These are phyloP conservation scores for Phaeodactylum tricornutum DNA, from an alignment of 108 stramenopile species.

Conservation along the genomic window DNA sequence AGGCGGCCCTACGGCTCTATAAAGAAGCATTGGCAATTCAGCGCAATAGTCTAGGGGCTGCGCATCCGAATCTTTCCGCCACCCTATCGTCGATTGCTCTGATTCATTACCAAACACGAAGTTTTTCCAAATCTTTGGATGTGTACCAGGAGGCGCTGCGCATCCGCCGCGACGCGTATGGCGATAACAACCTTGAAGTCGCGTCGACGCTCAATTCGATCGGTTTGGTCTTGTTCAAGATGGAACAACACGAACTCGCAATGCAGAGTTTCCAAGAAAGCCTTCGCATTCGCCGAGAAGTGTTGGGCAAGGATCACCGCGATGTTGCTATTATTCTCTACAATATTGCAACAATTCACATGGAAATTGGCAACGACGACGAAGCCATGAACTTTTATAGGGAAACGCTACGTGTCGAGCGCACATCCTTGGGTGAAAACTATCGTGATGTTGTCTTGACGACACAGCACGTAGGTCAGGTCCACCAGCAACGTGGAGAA, in stretches of 20 bases:
- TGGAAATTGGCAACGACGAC: slow-evolving; percentile 56
- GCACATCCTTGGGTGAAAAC: slow-evolving; percentile 25
- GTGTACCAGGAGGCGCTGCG: slow-evolving; percentile 52
- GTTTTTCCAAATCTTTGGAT: slow-evolving; percentile 36
- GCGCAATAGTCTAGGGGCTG: slow-evolving; percentile 17
- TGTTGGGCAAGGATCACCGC: slow-evolving; percentile 28
- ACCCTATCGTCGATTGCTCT: slow-evolving; percentile 41
- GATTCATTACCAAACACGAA: slow-evolving; percentile 37
- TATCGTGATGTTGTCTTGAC: slow-evolving; percentile 46
- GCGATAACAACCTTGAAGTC: slow-evolving; percentile 34
- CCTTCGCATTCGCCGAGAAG: slow-evolving; percentile 37
- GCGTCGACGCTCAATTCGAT: slow-evolving; percentile 52
- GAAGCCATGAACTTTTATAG: slow-evolving; percentile 37
- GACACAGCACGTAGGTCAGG: slow-evolving; percentile 45
- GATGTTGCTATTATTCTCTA: slow-evolving; percentile 45
- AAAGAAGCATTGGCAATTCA: slow-evolving; percentile 35
- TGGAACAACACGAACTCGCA: slow-evolving; percentile 43
- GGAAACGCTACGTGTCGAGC: slow-evolving; percentile 52
- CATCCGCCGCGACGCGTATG: slow-evolving; percentile 33
- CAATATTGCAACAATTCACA: slow-evolving; percentile 45
- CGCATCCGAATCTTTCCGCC: slow-evolving; percentile 22
- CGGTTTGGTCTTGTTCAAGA: slow-evolving; percentile 48
- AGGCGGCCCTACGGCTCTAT: slow-evolving; percentile 29
- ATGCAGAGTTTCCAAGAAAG: slow-evolving; percentile 41
- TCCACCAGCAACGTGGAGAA: slow-evolving; percentile 49